phyloP scores from a whole-genome alignment of 148 eudicot genomes.

The Arbutus unedo region DNA sequence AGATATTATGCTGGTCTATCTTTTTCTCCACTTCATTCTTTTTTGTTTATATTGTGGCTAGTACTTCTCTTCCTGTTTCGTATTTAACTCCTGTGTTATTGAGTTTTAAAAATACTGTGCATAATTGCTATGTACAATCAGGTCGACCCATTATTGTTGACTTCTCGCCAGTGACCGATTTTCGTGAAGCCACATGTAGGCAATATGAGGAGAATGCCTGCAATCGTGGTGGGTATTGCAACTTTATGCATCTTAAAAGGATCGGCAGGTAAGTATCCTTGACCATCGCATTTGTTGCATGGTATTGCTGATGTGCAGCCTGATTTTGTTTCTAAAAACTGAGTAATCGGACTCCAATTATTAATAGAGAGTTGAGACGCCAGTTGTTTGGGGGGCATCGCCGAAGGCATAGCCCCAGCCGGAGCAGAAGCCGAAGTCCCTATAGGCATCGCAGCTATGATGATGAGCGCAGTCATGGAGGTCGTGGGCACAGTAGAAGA shows the following conservation, averaged over 20 bases:
- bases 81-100: not conserved
- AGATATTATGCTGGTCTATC: constrained; percentile 77
- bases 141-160: constrained; percentile 94
- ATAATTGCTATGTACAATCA: constrained; percentile 20
- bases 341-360: not conserved
- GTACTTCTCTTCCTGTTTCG: not conserved
- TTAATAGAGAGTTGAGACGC: constrained; percentile 61
- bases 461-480: constrained; percentile 64
- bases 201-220: constrained; percentile 92
- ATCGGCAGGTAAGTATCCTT: constrained; percentile 54
- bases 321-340: not conserved
- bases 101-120: not conserved
- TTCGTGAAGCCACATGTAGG: constrained; percentile 96
- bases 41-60: not conserved
- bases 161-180: constrained; percentile 96
- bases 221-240: constrained; percentile 96
- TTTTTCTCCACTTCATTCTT: not conserved
- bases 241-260: constrained; percentile 90
- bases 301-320: not conserved
- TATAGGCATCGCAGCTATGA: constrained; percentile 75
- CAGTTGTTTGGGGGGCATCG: constrained; percentile 66
- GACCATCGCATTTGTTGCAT: not conserved
- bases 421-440: constrained; percentile 78
- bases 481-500: constrained; percentile 65
- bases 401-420: constrained; percentile 53